These are phyloP conservation scores for Neofusicoccum ribis DNA, from an alignment of 2,329 filamentous ascomycete genomes.

Conservation along the genomic window DNA sequence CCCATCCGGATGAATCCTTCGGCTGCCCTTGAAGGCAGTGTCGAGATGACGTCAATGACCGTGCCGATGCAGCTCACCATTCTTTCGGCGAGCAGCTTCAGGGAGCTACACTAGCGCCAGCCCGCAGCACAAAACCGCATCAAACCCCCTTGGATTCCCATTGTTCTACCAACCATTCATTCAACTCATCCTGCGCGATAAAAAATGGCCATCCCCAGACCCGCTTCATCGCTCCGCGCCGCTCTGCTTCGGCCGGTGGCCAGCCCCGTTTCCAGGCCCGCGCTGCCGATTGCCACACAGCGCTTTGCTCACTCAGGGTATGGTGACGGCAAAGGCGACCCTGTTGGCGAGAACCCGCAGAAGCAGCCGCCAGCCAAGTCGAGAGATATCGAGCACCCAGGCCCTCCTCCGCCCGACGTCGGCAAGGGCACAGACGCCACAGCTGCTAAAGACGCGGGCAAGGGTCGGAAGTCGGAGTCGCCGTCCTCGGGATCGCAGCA, in stretches of 20 bases:
- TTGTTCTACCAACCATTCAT: too few relatives aligned
- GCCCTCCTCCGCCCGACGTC: conserved; percentile 45
- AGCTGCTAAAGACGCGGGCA: conserved; percentile 25
- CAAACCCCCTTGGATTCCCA: background rate
- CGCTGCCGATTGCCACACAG: conserved; percentile 26
- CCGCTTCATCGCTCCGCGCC: conserved; percentile 30
- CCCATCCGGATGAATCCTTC: too few relatives aligned
- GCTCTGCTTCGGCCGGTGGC: conserved; percentile 19
- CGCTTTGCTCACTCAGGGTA: conserved; percentile 44
- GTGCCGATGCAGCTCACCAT: background rate
- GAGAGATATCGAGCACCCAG: conserved; percentile 46
- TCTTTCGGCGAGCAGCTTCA: background rate
- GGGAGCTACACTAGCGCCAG: background rate
- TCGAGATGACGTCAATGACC: conserved; percentile 5
- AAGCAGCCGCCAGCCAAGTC: conserved; percentile 41
- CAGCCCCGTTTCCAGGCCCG: conserved; percentile 30
- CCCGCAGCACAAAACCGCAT: background rate
- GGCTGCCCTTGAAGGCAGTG: background rate
- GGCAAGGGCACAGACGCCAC: conserved; percentile 36
- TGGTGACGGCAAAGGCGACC: conserved; percentile 44
- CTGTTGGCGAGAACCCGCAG: conserved; percentile 45
- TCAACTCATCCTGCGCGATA: background rate
- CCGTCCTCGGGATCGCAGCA: conserved; percentile 22
- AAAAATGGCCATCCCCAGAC: conserved; percentile 35
- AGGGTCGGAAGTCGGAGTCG: conserved; percentile 24